phyloP scores from a whole-genome alignment of 2,329 filamentous ascomycete genomes.

The Aspergillus costaricaensis region DNA sequence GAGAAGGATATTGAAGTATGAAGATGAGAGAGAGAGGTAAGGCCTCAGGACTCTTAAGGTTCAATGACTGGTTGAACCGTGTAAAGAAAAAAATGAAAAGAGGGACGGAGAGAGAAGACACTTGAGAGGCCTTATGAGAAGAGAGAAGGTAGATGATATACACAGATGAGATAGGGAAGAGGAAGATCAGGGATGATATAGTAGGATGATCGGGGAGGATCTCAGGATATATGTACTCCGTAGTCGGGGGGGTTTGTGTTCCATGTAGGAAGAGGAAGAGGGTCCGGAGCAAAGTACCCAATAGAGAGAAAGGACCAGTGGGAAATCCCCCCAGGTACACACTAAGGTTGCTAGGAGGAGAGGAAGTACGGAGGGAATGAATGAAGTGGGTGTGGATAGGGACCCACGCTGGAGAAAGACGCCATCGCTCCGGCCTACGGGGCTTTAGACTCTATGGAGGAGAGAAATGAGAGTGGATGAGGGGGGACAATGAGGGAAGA shows the following conservation, averaged over 20 bases:
- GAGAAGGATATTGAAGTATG: neutral
- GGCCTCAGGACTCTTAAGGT: neutral
- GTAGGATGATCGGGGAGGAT: slow-evolving; percentile 14
- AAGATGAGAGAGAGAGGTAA: neutral
- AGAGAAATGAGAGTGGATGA: neutral
- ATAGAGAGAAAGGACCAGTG: slow-evolving; percentile 1
- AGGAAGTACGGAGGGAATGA: slow-evolving; percentile 1
- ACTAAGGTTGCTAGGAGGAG: slow-evolving; percentile 1
- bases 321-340: neutral
- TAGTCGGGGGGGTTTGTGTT: neutral
- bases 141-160: neutral
- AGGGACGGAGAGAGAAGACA: neutral
- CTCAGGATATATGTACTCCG: slow-evolving; percentile 15
- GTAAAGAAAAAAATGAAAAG: neutral
- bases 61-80: neutral
- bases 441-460: neutral
- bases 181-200: slow-evolving; percentile 5
- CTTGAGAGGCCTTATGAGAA: neutral
- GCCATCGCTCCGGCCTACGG: slow-evolving; percentile 3
- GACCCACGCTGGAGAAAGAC: slow-evolving; percentile 2
- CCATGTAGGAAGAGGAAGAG: neutral
- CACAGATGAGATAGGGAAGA: neutral
- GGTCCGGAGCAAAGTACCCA: slow-evolving; percentile 9
- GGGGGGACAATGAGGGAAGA: neutral
- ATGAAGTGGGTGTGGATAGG: neutral